Evolutionary conservation across 2,329 filamentous ascomycete genomes (phyloP).

Genomic region (Dichotomopilus funicola): DNA sequence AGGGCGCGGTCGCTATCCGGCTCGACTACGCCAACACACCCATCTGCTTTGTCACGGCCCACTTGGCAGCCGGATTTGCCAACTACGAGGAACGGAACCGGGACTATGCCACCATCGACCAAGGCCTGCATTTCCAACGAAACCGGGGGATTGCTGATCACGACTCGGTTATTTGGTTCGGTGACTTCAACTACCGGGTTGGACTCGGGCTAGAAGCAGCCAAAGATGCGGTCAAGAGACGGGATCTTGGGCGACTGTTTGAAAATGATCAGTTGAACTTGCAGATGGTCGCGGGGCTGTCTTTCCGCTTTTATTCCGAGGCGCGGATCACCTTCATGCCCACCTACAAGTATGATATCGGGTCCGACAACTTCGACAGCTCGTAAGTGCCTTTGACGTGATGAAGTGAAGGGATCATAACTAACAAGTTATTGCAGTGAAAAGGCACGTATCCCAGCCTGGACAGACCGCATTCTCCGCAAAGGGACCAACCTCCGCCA

Average conservation of each 20-base stretch:
- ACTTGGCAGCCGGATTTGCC: constrained; percentile 89
- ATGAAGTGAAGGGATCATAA: not conserved
- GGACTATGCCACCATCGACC: constrained; percentile 83
- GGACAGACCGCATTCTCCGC: constrained; percentile 89
- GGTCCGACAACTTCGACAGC: constrained; percentile 82
- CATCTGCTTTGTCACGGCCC: constrained; percentile 92
- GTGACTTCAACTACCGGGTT: constrained; percentile 98
- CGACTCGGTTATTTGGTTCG: constrained; percentile 84
- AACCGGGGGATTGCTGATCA: constrained; percentile 90
- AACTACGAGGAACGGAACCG: constrained; percentile 96
- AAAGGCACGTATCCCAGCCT: constrained; percentile 90
- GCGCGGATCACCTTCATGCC: constrained; percentile 80
- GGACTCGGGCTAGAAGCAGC: constrained; percentile 74
- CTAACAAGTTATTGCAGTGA: constrained; percentile 53
- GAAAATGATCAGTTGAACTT: constrained; percentile 93
- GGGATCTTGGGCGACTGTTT: constrained; percentile 72
- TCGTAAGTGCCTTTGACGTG: constrained; percentile 52
- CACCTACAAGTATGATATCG: constrained; percentile 93
- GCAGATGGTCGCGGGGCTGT: constrained; percentile 88
- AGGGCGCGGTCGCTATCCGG: constrained; percentile 92
- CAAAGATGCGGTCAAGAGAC: constrained; percentile 62
- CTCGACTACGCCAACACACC: constrained; percentile 91
- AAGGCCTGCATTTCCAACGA: constrained; percentile 82
- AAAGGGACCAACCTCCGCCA: constrained; percentile 81
- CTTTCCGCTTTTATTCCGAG: constrained; percentile 90